Percentiles rank a stretch among this genome's conserved stretches.
Evolutionary conservation across 108 stramenopile species (phyloP).

Genomic region (Mayamaea pseudoterrestris): DNA sequence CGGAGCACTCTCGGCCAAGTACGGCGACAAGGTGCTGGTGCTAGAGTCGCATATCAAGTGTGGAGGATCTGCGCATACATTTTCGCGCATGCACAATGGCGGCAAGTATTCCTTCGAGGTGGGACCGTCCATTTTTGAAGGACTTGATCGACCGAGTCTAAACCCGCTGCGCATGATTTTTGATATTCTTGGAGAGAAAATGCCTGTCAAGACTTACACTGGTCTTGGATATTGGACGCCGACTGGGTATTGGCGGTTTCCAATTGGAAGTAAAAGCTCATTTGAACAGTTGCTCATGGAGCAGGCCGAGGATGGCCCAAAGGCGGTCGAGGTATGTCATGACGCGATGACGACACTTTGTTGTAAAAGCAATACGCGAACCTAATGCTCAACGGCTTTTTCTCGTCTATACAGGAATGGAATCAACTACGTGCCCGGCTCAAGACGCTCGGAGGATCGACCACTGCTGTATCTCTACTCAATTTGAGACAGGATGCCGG

Average conservation of each 20-base stretch:
- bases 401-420: constrained; percentile 41
- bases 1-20: constrained; percentile 71
- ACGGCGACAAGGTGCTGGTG: constrained; percentile 60
- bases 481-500: constrained; percentile 81
- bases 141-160: constrained; percentile 68
- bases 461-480: constrained; percentile 71
- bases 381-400: not conserved
- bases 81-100: constrained; percentile 73
- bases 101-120: constrained; percentile 85
- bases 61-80: constrained; percentile 82
- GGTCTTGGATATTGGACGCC: constrained; percentile 86
- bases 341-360: not conserved
- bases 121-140: constrained; percentile 83
- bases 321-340: constrained; percentile 48
- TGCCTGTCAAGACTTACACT: constrained; percentile 87
- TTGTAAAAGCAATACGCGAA: not conserved
- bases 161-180: constrained; percentile 86
- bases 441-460: constrained; percentile 77
- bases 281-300: constrained; percentile 76
- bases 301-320: constrained; percentile 73
- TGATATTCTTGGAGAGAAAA: constrained; percentile 72
- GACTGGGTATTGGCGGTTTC: constrained; percentile 81
- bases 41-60: constrained; percentile 83
- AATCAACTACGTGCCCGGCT: constrained; percentile 62
- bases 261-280: constrained; percentile 49